Evolutionary conservation across 2,329 filamentous ascomycete genomes (phyloP), one percentile per base, ranked within the genome.

Genomic region (Cladorrhinum sp.): DNA sequence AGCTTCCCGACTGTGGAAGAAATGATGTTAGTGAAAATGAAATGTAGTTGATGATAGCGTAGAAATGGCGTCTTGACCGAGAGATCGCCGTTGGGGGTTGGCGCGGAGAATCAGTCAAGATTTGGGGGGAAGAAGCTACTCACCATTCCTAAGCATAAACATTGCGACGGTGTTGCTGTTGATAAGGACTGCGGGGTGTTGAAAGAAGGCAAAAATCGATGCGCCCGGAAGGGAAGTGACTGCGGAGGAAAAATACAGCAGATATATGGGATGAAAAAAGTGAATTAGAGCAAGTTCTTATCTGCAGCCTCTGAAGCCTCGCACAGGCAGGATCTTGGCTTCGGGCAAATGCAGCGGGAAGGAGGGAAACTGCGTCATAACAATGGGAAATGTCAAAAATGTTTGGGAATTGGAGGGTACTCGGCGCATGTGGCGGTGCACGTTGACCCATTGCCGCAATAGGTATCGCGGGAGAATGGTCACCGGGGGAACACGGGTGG

Each of bases 1-100:
- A 95, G 88, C 78, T 96, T 97, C 77, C 91, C 90, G 68, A 96
- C 92, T 96, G 72, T 12, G 59, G 29, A 32, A 32, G 3, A 20
- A 38, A 20, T 32, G 2, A 29, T 45, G 36, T 22, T 29, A 18
- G n/a, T 25, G 9, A 48, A 36, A 49, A 49, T 2, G 36, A 25
- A 24, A 24, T 18, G 12, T 25, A 32, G 49, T 24, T 36, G 51
- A 41, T 53, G 10, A 16, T n/a, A n/a, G 50, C 25, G 25, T 13
- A 2, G 3, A 45, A 45, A 45, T 45, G 16, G 41, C 10, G 16
- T 45, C 16, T 45, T 45, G 41, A 45, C 8, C 13, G 25, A 32
- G 32, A 7, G n/a, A 45, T 45, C 10, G 41, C n/a, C 41, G 56
- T 22, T 20, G 50, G 13, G n/a, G 9, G 56, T 45, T 45, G 41